Base-by-base conservation (phyloP, 1,139 yeast genomes). In the Pichia cactophila region DNA sequence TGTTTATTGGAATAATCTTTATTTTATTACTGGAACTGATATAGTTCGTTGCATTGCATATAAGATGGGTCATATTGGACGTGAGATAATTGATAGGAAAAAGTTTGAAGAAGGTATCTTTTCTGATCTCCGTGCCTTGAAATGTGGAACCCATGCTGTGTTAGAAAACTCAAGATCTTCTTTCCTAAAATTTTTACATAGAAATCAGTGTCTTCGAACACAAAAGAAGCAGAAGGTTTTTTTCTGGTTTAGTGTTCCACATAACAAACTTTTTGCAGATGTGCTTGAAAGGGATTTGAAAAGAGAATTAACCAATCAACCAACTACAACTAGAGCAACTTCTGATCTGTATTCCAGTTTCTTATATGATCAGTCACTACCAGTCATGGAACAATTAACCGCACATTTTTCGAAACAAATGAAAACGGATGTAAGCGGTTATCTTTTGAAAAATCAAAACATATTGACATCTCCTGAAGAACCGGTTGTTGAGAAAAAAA, bases 21-120 rank as follows among this genome's bases (percentile, higher is more conserved):
- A 86, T 64, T 89, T 86, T 66, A 78, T 92, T 47, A 90, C 97
- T 1, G 98, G 98, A 7, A 92, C 97, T 0, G 98, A 92, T 70
- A 90, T 92, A 51, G 96, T 92, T 41, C 79, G 96, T 52, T 86
- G 96, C 64, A 80, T 94, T 48, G 86, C 90, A 28, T 92, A 86
- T 66, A 81, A 94, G 57, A 86, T 92, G 70, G 84, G 84, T 60
- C 92, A 89, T 58, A 87, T 92, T 69, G 98, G 98, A 3, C 73
- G 97, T 51, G 79, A 79, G 56, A 83, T 92, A 44, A 67, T 80
- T 38, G 96, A 92, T 65, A 74, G 95, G 57, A 90, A 92, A 68
- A 92, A 92, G 69, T 92, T 92, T 64, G 98, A 92, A 70, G 98
- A 92, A 69, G 97, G 97, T 38, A 82, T 92, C 47, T 92, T 92